Evolutionary conservation across 2,329 filamentous ascomycete genomes (phyloP).

Genomic region (Dothistroma septosporum): DNA sequence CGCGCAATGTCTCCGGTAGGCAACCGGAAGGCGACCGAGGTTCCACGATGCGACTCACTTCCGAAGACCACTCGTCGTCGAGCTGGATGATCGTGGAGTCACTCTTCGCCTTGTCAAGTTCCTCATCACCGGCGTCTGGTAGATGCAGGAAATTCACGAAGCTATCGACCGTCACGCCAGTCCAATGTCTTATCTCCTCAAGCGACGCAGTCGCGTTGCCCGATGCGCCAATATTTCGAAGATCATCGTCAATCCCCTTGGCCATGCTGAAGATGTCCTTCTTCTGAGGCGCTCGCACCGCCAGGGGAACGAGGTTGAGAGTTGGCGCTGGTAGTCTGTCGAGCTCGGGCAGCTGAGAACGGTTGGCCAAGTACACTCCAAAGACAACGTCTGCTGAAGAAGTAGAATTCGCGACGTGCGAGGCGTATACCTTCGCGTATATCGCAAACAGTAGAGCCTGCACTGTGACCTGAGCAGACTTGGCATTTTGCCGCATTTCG

Average conservation of each 20-base stretch:
- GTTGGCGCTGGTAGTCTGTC: conserved; percentile 61
- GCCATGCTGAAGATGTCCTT: conserved; percentile 51
- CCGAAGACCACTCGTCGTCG: conserved; percentile 22
- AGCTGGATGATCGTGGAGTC: conserved; percentile 23
- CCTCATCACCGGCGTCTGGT: conserved; percentile 33
- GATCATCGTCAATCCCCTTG: conserved; percentile 60
- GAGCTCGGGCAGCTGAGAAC: conserved; percentile 52
- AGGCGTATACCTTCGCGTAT: conserved; percentile 54
- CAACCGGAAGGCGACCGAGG: conserved; percentile 15
- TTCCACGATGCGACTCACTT: conserved; percentile 11
- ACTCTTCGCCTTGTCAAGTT: conserved; percentile 8
- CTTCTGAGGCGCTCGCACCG: conserved; percentile 43
- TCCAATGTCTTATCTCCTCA: conserved; percentile 71
- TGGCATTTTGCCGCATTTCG: conserved; percentile 42
- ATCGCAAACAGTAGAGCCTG: conserved; percentile 74
- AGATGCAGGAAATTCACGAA: conserved; percentile 78
- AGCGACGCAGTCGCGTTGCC: conserved; percentile 59
- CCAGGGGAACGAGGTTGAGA: conserved; percentile 72
- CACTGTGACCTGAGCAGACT: conserved; percentile 57
- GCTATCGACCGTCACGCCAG: conserved; percentile 62
- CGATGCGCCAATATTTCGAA: conserved; percentile 56
- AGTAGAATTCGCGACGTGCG: conserved; percentile 19
- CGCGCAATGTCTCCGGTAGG: conserved; percentile 11
- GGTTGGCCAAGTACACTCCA: conserved; percentile 80
- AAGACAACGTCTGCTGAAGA: conserved; percentile 53